Evolutionary conservation across 768 basidiomycete species (phyloP), one percentile per base, ranked within the genome.

Genomic region (Leucosporidium creatinivorum): DNA sequence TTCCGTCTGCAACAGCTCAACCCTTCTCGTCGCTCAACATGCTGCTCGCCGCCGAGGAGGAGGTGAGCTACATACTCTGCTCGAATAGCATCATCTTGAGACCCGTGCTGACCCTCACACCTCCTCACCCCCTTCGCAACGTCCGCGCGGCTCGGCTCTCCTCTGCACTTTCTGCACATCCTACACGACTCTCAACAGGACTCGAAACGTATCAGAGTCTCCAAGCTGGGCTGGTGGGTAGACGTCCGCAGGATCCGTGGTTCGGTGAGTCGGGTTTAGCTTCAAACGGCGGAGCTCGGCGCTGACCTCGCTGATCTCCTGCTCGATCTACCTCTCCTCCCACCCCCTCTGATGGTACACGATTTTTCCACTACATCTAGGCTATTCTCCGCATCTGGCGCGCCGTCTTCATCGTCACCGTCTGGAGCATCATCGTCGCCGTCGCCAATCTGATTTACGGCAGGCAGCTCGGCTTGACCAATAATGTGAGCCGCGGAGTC

Each of bases 171-270:
- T 10, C 33, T 33, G 4, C 33, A 10, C 33, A 33, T 5, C 10
- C 33, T 33, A 5, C 10, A 10, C 10, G 10, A 5, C 33, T 5
- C 33, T 33, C 33, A n/a, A 15, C 39, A 44, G 39, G 69, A 71
- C 30, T 58, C 63, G 3, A 67, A 67, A 66, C 63, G 69, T 47
- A 65, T 71, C 19, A 59, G 69, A 5, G 25, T 61, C 2, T 59
- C 56, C 21, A 58, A 61, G 26, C 49, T 67, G 4, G 66, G 67
- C 21, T 71, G 69, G 69, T 71, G 69, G 69, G 56, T 62, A 4
- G 69, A 71, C 48, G 57, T 62, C 28, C 28, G 49, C 23, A 55
- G 69, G 18, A 31, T 67, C 19, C 55, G 58, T 12, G 69, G 69
- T 1, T 67, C 66, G 23, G 57, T 58, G 36, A 18, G 57, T 36